Evolutionary conservation across 139 green algal genomes (phyloP), one percentile per base, ranked within the genome.

Genomic region (Micractinium conductrix): DNA sequence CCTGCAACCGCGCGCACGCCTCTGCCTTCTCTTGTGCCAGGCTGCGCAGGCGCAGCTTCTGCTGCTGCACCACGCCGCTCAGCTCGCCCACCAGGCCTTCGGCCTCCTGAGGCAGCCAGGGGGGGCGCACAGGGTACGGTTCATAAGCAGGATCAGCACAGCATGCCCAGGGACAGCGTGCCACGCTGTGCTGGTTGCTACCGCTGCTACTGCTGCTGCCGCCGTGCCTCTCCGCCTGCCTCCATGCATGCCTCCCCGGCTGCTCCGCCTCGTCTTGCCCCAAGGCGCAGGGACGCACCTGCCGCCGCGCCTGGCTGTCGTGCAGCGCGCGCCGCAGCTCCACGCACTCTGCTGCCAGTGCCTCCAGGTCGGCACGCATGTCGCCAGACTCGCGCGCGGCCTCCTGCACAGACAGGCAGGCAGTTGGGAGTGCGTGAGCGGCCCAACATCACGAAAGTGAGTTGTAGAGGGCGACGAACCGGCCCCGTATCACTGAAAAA

Each of bases 61-160:
- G 87, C 40, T 84, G 83, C 74, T 81, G 84, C 73, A 88, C 72
- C 62, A 90, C 84, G 33, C 88, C 79, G 17, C 82, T 87, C 3
- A 90, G 79, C 83, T 90, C 83, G 6, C 38, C 48, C 35, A 86
- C 68, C 45, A 84, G 35, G 2, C 40, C 70, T 78, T 88, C 82
- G 8, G 79, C 65, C 75, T 88, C 86, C 86, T 89, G 86, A 5
- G 53, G 19, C 53, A 62, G 53, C 53, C 53, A 17, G 43, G 28
- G 35, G 33, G n/a, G 35, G 12, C 42, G n/a, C 12, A 42, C 2
- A 28, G 30, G 21, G n/a, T n/a, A n/a, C n/a, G n/a, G n/a, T n/a
- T n/a, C n/a, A n/a, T n/a, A n/a, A n/a, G n/a, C n/a, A n/a, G n/a
- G n/a, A n/a, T n/a, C n/a, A n/a, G n/a, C n/a, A n/a, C n/a, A n/a